These are phyloP conservation scores for Boletus rubropictus DNA, from an alignment of 768 basidiomycete species.

Conservation along the genomic window DNA sequence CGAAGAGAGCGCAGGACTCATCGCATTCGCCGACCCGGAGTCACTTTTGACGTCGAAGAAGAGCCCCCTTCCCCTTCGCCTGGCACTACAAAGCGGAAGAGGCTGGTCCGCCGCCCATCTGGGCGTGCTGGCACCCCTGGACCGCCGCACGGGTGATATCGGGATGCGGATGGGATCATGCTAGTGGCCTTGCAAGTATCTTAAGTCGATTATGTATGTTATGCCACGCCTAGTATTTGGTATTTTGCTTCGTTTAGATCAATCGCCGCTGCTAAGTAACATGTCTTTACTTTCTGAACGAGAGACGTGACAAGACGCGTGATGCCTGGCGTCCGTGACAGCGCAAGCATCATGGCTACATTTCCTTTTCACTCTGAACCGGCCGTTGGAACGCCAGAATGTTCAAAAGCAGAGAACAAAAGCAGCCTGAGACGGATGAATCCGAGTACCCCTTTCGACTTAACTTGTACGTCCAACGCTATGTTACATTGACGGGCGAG, in stretches of 20 bases:
- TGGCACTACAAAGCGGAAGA: conserved; percentile 22
- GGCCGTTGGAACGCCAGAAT: conserved; percentile 5
- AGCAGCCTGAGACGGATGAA: background rate
- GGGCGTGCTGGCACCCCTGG: conserved; percentile 26
- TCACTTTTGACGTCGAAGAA: conserved; percentile 59
- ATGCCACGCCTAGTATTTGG: conserved; percentile 25
- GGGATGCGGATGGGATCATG: background rate
- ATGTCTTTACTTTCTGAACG: background rate
- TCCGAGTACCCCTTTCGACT: conserved; percentile 56
- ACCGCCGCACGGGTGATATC: conserved; percentile 18
- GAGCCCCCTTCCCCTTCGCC: conserved; percentile 40
- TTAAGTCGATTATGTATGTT: conserved; percentile 28
- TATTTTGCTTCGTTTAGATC: conserved; percentile 14
- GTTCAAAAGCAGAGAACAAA: conserved; percentile 18
- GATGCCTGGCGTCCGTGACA: conserved; percentile 24
- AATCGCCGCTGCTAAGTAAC: conserved; percentile 17
- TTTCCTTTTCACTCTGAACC: background rate
- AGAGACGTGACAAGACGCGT: conserved; percentile 21
- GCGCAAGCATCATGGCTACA: too few species aligned
- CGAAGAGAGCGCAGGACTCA: conserved; percentile 35
- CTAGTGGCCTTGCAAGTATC: conserved; percentile 15
- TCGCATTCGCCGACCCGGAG: conserved; percentile 50
- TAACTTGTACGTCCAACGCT: conserved; percentile 60
- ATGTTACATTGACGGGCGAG: background rate
- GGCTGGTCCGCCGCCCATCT: conserved; percentile 26